Base-by-base conservation (phyloP, 495 filamentous ascomycete genomes). In the Bryoglossum gracile region DNA sequence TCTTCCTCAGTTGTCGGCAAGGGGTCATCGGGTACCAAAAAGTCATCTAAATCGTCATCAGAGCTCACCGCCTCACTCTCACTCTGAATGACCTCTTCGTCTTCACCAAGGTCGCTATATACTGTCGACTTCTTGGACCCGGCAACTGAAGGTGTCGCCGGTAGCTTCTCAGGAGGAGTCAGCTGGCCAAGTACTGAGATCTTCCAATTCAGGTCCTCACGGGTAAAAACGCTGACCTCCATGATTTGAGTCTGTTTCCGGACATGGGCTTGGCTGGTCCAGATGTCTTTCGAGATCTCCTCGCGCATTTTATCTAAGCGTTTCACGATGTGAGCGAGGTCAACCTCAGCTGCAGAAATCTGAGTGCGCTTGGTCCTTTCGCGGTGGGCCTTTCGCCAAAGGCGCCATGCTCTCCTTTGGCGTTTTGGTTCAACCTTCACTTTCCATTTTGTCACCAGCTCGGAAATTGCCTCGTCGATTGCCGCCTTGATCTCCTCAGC, bases 161-260 rank as follows among this genome's bases (percentile, higher is more conserved):
- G 38, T 34, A 66, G 55, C 46, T 67, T 80, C 6, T 71, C 68
- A 0, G 84, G 84, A 36, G 68, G 69, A 3, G 45, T 55, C 1
- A 70, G 62, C 18, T 65, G 65, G 46, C 71, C 59, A 17, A 88
- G 67, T 1, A 82, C 37, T 3, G 53, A 56, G 14, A 83, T 65
- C 39, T 67, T 70, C 77, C 80, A 88, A 19, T 57, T 60, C 5
- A 67, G 52, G 18, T 76, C 62, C 59, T 76, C 74, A 8, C 68
- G 74, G 26, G 81, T 70, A 22, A 70, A 73, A n/a, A 95, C 61
- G 4, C 70, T 86, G 3, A 59, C 55, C 36, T 87, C 76, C 61
- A 94, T 60, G 34, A 65, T 71, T n/a, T 59, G 55, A 39, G 76
- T 77, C 47, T 74, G 74, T n/a, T 63, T 63, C 14, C 62, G 53